Conservation (phyloP, 1,139 yeast genomes). For the Taphrina populina region DNA sequence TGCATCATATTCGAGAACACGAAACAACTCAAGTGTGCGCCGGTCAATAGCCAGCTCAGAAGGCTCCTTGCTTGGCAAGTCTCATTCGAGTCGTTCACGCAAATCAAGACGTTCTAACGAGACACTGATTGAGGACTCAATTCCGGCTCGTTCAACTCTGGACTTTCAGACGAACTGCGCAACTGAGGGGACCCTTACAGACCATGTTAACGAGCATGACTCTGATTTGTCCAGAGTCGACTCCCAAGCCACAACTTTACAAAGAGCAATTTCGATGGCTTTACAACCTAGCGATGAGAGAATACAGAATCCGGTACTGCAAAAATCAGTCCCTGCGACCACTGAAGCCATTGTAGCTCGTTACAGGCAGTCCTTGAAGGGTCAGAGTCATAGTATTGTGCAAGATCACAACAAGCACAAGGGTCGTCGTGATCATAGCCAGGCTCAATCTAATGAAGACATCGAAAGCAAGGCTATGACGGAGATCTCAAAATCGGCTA, state of each 20-base stretch:
- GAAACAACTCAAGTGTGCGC: no score
- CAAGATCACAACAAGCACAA: no score
- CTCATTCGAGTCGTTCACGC: no score
- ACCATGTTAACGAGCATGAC: not conserved
- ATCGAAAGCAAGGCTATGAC: no score
- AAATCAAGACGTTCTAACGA: no score
- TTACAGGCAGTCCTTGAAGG: conserved; percentile 1
- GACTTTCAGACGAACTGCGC: conserved; percentile 7
- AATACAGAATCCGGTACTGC: not conserved
- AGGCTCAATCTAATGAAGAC: no score
- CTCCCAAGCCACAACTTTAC: conserved; percentile 15
- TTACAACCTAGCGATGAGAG: not conserved
- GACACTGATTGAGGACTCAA: not conserved
- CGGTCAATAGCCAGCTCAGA: no score
- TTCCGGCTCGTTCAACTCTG: no score
- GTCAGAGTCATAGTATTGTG: conserved; percentile 1
- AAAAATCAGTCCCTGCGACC: not conserved
- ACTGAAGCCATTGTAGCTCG: conserved; percentile 7
- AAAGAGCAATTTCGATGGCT: conserved; percentile 20
- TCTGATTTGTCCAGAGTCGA: conserved; percentile 22
- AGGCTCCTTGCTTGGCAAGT: no score
- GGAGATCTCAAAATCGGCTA: no score
- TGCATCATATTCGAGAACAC: no score
- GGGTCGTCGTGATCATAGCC: no score
- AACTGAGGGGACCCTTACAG: conserved; percentile 11